Conservation (phyloP, 2,329 filamentous ascomycete species). For the Periconia sp. region DNA sequence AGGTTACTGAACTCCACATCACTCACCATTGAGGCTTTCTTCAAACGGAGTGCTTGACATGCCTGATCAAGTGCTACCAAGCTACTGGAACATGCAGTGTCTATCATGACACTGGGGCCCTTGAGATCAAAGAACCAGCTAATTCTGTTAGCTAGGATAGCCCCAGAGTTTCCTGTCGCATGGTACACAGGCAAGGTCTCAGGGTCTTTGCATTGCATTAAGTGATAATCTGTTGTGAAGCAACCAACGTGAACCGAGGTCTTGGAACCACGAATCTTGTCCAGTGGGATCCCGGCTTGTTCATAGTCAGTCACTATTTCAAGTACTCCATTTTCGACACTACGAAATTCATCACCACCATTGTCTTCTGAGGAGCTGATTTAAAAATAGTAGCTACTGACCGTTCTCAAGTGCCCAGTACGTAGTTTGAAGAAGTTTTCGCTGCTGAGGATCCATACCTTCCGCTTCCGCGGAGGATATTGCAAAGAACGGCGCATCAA, state of each 20-base stretch:
- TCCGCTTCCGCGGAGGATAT: conserved; percentile 20
- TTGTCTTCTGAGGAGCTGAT: background rate
- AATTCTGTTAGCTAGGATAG: conserved; percentile 16
- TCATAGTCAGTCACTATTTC: too few species aligned
- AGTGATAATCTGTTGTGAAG: conserved; percentile 1
- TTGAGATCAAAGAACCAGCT: conserved; percentile 27
- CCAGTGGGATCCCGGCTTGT: conserved; percentile 11
- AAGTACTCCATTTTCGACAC: too few species aligned
- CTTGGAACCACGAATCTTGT: conserved; percentile 5
- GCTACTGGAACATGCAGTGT: conserved; percentile 31
- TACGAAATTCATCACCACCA: too few species aligned
- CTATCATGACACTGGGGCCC: conserved; percentile 26
- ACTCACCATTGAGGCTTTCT: conserved; percentile 18
- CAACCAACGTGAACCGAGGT: conserved; percentile 1
- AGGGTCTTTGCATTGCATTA: conserved; percentile 8
- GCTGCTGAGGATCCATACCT: conserved; percentile 30
- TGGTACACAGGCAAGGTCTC: conserved; percentile 13
- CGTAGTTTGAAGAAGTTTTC: conserved; percentile 25
- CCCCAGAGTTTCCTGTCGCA: too few species aligned
- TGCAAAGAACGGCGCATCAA: conserved; percentile 28
- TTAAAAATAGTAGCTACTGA: background rate
- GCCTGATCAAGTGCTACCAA: conserved; percentile 25
- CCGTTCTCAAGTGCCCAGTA: conserved; percentile 32
- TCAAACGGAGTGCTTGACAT: conserved; percentile 7
- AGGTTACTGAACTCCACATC: too few species aligned